A percentile compares a stretch with the other conserved stretches of the same genome.
These are phyloP conservation scores for Abrus pulchellus DNA, from an alignment of 306 rosid genomes.

Conservation along the genomic window DNA sequence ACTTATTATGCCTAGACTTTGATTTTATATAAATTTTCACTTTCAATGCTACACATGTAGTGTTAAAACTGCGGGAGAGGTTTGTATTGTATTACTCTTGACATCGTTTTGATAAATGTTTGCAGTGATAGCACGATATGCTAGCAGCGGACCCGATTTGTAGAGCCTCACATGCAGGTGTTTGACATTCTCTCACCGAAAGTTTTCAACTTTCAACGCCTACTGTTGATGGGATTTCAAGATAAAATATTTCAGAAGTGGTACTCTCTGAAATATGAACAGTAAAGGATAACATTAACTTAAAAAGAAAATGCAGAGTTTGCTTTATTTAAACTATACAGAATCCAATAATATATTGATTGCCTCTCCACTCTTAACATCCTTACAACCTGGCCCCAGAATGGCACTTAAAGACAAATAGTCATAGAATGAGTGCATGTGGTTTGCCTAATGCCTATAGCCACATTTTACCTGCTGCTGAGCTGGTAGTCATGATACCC, in stretches of 20 bases:
- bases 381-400: conserved; percentile 47
- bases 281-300: conserved; percentile 1
- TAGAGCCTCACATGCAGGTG: not conserved
- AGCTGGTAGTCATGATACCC: conserved; percentile 45
- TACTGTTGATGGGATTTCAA: conserved; percentile 14
- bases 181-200: not conserved
- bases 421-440: conserved; percentile 46
- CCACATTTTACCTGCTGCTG: conserved; percentile 49
- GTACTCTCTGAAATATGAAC: conserved; percentile 37
- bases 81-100: not conserved
- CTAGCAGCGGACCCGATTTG: not conserved
- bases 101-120: not conserved
- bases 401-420: conserved; percentile 31
- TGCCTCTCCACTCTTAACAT: conserved; percentile 25
- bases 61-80: not conserved
- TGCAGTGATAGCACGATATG: not conserved
- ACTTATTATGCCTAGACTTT: conserved; percentile 17
- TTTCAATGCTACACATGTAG: conserved; percentile 1
- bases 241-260: conserved; percentile 12
- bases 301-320: conserved; percentile 8
- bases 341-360: conserved; percentile 34
- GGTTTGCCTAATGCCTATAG: conserved; percentile 43
- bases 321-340: conserved; percentile 32
- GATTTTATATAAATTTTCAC: conserved; percentile 24
- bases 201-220: conserved; percentile 8